Percentiles rank a stretch among this genome's conserved stretches.
These are phyloP conservation scores for Liriodendron chinense DNA, from an alignment of 164 flowering plant genomes.

Conservation along the genomic window DNA sequence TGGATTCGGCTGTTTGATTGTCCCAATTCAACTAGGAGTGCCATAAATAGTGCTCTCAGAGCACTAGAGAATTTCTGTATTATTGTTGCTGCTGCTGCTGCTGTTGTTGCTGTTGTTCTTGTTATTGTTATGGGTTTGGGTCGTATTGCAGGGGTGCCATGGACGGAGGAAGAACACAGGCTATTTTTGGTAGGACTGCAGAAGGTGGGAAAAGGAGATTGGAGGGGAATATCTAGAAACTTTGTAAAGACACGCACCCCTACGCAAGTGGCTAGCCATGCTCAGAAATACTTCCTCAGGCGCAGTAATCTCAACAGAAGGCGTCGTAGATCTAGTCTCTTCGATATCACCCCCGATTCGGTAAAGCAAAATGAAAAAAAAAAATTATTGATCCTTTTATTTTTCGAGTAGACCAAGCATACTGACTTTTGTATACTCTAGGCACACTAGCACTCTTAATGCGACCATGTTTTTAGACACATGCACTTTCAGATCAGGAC, in stretches of 20 bases:
- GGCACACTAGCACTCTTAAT: not conserved
- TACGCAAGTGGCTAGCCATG: slow-evolving; percentile 95
- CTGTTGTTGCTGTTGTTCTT: not conserved
- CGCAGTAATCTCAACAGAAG: slow-evolving; percentile 58
- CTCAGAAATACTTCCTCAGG: slow-evolving; percentile 89
- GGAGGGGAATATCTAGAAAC: slow-evolving; percentile 93
- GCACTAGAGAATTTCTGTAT: no score
- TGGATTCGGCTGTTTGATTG: no score
- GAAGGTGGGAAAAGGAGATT: slow-evolving; percentile 91
- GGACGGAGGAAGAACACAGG: slow-evolving; percentile 94
- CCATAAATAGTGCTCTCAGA: no score
- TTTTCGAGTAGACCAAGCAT: not conserved
- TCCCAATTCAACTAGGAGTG: no score
- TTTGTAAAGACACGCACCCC: slow-evolving; percentile 88
- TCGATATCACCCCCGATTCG: slow-evolving; percentile 77
- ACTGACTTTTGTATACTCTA: not conserved
- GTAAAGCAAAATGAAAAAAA: slow-evolving; percentile 18
- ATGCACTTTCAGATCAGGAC: no score
- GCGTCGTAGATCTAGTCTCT: slow-evolving; percentile 87
- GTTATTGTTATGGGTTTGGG: no score
- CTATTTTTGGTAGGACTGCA: slow-evolving; percentile 70
- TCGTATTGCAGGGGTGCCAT: slow-evolving; percentile 60
- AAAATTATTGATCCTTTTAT: not conserved
- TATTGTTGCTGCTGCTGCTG: no score
- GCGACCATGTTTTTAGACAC: no score